Evolutionary conservation across 2,329 filamentous ascomycete species (phyloP).

Genomic region (Apiospora pterosperma): DNA sequence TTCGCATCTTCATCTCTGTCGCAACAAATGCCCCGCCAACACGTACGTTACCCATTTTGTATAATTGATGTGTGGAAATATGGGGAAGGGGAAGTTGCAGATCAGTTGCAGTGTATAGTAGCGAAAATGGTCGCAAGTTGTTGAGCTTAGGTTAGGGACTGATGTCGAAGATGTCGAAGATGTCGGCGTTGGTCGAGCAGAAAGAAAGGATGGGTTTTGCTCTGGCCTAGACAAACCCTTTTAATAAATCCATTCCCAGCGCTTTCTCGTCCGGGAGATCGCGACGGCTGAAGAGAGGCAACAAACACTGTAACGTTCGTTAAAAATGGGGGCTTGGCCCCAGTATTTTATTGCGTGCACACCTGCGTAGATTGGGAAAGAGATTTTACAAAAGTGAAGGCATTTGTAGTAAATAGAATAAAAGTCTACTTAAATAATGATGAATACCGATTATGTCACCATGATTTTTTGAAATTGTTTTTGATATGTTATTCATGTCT

Average conservation of each 20-base stretch:
- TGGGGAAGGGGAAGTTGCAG: background rate
- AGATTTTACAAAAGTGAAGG: too few species aligned
- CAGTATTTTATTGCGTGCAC: too few species aligned
- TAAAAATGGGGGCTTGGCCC: too few species aligned
- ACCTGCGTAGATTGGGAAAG: too few species aligned
- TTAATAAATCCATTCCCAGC: background rate
- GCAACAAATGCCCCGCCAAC: background rate
- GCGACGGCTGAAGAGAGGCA: background rate
- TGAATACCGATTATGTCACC: too few species aligned
- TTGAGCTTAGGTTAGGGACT: background rate
- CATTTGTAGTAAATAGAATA: too few species aligned
- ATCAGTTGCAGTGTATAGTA: background rate
- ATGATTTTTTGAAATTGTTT: too few species aligned
- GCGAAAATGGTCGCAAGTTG: background rate
- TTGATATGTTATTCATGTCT: too few species aligned
- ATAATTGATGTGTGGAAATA: background rate
- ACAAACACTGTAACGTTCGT: background rate
- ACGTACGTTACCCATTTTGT: conserved; percentile 25
- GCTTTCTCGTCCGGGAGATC: background rate
- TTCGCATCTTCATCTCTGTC: background rate
- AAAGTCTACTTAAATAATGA: too few species aligned
- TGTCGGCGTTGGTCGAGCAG: background rate
- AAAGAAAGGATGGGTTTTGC: background rate
- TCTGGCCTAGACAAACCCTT: background rate
- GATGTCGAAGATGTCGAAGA: background rate